Conservation (phyloP, 169 alveolate genomes). For the Cytauxzoon felis region DNA sequence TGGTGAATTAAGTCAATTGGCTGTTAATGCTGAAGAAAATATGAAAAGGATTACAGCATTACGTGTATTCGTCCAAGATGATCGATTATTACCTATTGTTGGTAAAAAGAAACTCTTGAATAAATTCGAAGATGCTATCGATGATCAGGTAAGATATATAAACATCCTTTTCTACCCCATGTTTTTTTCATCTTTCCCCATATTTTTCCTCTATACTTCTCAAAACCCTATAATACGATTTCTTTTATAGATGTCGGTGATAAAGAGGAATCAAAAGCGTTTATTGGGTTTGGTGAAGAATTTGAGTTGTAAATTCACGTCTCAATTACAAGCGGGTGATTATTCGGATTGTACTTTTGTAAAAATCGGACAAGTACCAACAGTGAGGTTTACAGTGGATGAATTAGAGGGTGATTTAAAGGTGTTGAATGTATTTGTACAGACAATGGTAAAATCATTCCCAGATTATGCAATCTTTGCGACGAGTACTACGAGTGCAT, state of each 20-base stretch:
- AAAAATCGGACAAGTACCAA: slow-evolving; percentile 10
- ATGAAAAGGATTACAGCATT: slow-evolving; percentile 51
- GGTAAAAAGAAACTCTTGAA: slow-evolving; percentile 35
- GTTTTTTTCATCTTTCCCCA: too few relatives aligned
- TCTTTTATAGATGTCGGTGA: slow-evolving; percentile 27
- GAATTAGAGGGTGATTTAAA: slow-evolving; percentile 55
- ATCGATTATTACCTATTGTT: slow-evolving; percentile 33
- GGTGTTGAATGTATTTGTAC: slow-evolving; percentile 33
- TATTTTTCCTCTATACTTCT: too few relatives aligned
- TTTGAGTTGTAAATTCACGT: slow-evolving; percentile 10
- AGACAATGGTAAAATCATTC: slow-evolving; percentile 38
- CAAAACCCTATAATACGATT: too few relatives aligned
- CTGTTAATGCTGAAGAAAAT: slow-evolving; percentile 55
- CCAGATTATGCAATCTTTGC: slow-evolving; percentile 45
- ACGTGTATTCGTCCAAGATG: slow-evolving; percentile 30
- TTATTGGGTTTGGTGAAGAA: slow-evolving; percentile 40
- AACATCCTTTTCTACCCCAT: too few relatives aligned
- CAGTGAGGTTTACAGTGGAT: slow-evolving; percentile 15
- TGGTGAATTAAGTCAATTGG: slow-evolving; percentile 57
- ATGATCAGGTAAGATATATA: slow-evolving; percentile 22
- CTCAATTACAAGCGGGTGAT: slow-evolving; percentile 11
- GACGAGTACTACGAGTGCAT: slow-evolving; percentile 2
- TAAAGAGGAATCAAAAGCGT: slow-evolving; percentile 50
- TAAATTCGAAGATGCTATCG: slow-evolving; percentile 33
- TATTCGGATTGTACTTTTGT: neutral